A percentile compares a stretch with the other conserved stretches of the same genome.
These are phyloP conservation scores for Aspergillus ruber DNA, from an alignment of 2,329 filamentous ascomycete species.

Conservation along the genomic window DNA sequence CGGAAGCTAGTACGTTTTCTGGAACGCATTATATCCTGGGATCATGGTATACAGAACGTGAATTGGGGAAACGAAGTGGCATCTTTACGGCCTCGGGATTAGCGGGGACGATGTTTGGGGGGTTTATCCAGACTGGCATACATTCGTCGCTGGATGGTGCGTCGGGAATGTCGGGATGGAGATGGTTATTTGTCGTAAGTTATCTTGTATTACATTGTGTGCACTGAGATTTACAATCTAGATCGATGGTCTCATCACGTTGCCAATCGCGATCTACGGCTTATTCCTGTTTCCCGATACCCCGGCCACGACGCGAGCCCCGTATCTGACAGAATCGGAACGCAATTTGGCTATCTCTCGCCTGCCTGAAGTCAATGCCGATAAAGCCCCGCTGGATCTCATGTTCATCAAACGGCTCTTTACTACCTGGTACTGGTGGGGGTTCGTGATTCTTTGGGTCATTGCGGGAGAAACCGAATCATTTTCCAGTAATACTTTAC, in stretches of 20 bases:
- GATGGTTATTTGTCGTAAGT: slow-evolving; percentile 33
- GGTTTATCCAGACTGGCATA: slow-evolving; percentile 31
- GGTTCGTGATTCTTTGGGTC: slow-evolving; percentile 40
- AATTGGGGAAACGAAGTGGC: slow-evolving; percentile 32
- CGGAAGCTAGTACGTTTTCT: slow-evolving; percentile 26
- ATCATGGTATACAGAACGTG: slow-evolving; percentile 39
- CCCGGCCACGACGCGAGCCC: slow-evolving; percentile 28
- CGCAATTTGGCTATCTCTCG: slow-evolving; percentile 25
- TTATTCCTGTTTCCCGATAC: slow-evolving; percentile 37
- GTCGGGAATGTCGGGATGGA: slow-evolving; percentile 24
- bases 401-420: slow-evolving; percentile 27
- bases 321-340: slow-evolving; percentile 27
- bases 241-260: slow-evolving; percentile 36
- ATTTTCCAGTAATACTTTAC: slow-evolving; percentile 58
- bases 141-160: slow-evolving; percentile 22
- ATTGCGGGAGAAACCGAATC: slow-evolving; percentile 67
- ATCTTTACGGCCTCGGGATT: slow-evolving; percentile 31
- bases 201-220: neutral
- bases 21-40: slow-evolving; percentile 35
- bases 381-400: slow-evolving; percentile 15
- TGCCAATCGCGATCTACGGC: slow-evolving; percentile 40
- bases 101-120: slow-evolving; percentile 31
- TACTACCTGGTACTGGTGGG: slow-evolving; percentile 32
- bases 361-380: slow-evolving; percentile 18
- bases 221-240: neutral